A percentile compares a stretch with the other conserved stretches of the same genome.
Conservation (phyloP, 2,329 filamentous ascomycete species). For the Talaromyces sp. region DNA sequence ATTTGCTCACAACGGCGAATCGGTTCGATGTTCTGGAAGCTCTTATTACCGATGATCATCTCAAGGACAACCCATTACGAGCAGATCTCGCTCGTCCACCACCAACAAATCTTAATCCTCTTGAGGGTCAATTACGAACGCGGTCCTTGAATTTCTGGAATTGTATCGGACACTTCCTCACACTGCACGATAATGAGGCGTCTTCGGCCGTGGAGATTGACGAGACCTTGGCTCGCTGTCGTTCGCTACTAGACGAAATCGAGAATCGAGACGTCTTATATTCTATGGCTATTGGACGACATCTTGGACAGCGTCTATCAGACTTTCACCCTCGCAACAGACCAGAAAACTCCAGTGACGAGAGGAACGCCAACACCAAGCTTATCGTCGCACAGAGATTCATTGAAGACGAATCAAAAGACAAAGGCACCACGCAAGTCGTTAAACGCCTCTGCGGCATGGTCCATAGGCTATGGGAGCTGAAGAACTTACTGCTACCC, state of each 20-base stretch:
- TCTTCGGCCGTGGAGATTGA: slow-evolving; percentile 60
- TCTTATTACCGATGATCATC: slow-evolving; percentile 69
- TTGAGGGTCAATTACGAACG: slow-evolving; percentile 54
- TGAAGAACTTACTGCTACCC: slow-evolving; percentile 22
- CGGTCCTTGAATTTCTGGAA: slow-evolving; percentile 81
- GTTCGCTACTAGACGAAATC: slow-evolving; percentile 70
- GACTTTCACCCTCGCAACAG: slow-evolving; percentile 58
- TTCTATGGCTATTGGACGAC: slow-evolving; percentile 76
- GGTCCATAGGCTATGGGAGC: slow-evolving; percentile 57
- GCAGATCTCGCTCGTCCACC: slow-evolving; percentile 42
- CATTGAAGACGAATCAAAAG: slow-evolving; percentile 63
- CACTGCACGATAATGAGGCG: slow-evolving; percentile 61
- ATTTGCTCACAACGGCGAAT: slow-evolving; percentile 63
- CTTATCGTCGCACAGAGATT: slow-evolving; percentile 69
- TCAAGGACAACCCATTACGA: slow-evolving; percentile 54
- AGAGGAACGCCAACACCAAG: slow-evolving; percentile 65
- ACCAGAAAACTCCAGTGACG: slow-evolving; percentile 59
- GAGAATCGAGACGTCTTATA: slow-evolving; percentile 92
- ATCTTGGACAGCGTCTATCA: slow-evolving; percentile 66
- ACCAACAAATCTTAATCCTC: slow-evolving; percentile 35
- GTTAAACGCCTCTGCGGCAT: slow-evolving; percentile 69
- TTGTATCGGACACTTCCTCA: slow-evolving; percentile 69
- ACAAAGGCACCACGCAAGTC: slow-evolving; percentile 72
- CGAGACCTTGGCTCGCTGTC: slow-evolving; percentile 63
- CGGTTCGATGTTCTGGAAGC: slow-evolving; percentile 74